Base-by-base conservation (phyloP, 2,329 filamentous ascomycete species). In the Verticillium zaregamsianum region DNA sequence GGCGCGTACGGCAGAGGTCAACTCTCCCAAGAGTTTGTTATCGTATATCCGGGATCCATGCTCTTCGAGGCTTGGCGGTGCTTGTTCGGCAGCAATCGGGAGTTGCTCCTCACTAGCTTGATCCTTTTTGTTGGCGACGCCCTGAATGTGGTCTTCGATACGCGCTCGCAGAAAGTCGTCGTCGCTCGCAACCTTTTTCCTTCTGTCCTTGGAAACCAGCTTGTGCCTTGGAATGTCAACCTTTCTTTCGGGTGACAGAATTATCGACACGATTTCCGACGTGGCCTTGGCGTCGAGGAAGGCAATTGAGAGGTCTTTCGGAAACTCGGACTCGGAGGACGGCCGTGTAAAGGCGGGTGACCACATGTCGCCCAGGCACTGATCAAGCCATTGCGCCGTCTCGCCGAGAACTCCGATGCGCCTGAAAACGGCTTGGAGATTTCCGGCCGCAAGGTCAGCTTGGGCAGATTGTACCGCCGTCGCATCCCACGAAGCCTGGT, bases 1-100 rank as follows among this genome's bases (percentile, higher is more conserved):
- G 20, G 73, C 70, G 28, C 69, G 68, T 20, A 76, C 61, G 2
- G 73, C 72, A 6, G 71, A 67, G 25, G 69, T 57, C 3, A 76
- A 67, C 63, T 77, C 74, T 40, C 68, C 63, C 57, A 57, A 59
- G 55, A 58, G 65, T 37, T 62, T 55, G 15, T 55, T 49, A 57
- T 63, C 62, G 35, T 63, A 65, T 14, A 65, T 52, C 31, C 55
- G 58, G 11, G 58, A 59, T n/a, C 58, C 58, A 11, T 59, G 40
- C 28, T 54, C 25, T 35, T 59, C 58, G 15, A 59, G 56, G 56
- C 25, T 58, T 4, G 45, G 20, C 3, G n/a, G 54, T 7, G 28
- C 17, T 31, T 55, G 35, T 31, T 58, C 33, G 11, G 25, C 20
- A 15, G 14, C 25, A 4, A 28, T 11, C 15, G 33, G 20, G 14